Evolutionary conservation across 2,329 filamentous ascomycete genomes (phyloP), one percentile per base, ranked within the genome.

Genomic region (Blastomyces gilchristii): DNA sequence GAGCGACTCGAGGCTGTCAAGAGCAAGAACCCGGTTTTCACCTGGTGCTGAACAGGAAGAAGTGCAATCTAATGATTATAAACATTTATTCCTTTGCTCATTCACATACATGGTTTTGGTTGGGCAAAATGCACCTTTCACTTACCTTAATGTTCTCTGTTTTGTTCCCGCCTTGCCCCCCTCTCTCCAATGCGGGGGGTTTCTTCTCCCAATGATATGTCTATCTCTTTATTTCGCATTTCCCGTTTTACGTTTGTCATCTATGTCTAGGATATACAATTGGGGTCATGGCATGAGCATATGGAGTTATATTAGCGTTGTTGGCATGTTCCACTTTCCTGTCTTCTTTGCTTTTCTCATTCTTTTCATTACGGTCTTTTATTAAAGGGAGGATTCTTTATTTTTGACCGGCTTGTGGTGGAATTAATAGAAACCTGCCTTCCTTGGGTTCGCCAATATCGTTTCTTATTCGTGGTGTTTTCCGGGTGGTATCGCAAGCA

Each of bases 1-100:
- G 94, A 99, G 80, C 83, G 94, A 66, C 78, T 99, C 64, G 94
- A 99, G 80, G 89, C 93, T 65, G 94, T 99, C 66, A 97, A 97
- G 82, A 90, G 87, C 72, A 89, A 88, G 74, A 95, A 96, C 73
- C 94, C 94, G 1, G 91, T 99, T 41, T 99, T 99, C 76, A 96
- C 90, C 54, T 99, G 94, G 90, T 99, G 94, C 80, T 97, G 79
- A 79, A 63, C 22, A 3, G n/a, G 39, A 57, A 12, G 3, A 54
- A 54, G 8, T 1, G 11, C 8, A 64, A 58, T 54, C 63, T 56
- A 58, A 34, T n/a, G 37, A 39, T 11, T 43, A 9, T 53, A 25
- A 31, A 16, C 12, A 25, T 47, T 45, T 54, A 16, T 3, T 7
- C 12, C 12, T 39, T 39, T 39, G 1, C 37, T 39, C 37, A 39